phyloP scores from a whole-genome alignment of 179 eudicot species.

The Spergularia azorica region DNA sequence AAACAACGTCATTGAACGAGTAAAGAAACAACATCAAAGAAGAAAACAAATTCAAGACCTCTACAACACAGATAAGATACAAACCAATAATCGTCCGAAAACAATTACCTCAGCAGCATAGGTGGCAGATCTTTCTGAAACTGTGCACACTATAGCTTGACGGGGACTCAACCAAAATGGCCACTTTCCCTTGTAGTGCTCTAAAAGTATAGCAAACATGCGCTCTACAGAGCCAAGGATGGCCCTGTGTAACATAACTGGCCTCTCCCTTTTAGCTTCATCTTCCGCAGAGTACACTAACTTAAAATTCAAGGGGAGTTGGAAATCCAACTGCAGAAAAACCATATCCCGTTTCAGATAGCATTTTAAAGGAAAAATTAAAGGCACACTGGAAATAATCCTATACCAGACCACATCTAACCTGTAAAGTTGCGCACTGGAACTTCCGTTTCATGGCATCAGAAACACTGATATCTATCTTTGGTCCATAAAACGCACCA shows the following conservation, averaged over 20 bases:
- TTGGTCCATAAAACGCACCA: slow-evolving; percentile 99
- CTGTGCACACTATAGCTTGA: slow-evolving; percentile 88
- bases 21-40: too few relatives aligned
- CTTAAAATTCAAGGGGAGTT: slow-evolving; percentile 84
- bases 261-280: slow-evolving; percentile 90
- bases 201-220: slow-evolving; percentile 93
- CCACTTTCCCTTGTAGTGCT: slow-evolving; percentile 97
- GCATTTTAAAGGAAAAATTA: not conserved
- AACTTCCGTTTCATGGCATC: slow-evolving; percentile 93
- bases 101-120: slow-evolving; percentile 71
- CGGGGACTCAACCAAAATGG: slow-evolving; percentile 99
- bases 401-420: slow-evolving; percentile 22
- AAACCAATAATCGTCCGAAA: not conserved
- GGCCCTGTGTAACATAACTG: slow-evolving; percentile 98
- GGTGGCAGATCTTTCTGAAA: slow-evolving; percentile 73
- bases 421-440: slow-evolving; percentile 99
- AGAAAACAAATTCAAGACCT: too few relatives aligned
- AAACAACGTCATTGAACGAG: not conserved
- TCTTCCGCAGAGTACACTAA: slow-evolving; percentile 90
- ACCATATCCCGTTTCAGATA: not conserved
- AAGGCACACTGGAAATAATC: not conserved
- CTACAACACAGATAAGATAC: not conserved
- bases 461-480: slow-evolving; percentile 93
- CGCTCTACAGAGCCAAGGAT: slow-evolving; percentile 95
- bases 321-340: slow-evolving; percentile 83